Base-by-base conservation (phyloP, 1,139 yeast genomes). In the Groenewaldozyma sp. region DNA sequence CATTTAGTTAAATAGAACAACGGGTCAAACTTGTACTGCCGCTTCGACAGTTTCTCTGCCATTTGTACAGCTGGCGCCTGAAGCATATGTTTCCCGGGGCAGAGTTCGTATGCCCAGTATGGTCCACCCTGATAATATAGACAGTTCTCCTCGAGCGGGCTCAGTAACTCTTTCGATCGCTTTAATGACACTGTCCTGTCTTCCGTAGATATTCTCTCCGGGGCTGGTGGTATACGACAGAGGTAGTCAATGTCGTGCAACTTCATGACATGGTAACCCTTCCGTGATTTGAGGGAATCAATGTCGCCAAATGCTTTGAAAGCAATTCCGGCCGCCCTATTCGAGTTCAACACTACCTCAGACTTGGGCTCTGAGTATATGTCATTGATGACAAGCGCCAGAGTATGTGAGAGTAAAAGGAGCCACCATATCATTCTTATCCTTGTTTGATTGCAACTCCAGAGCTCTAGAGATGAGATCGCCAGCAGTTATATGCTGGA, bases 31-130 rank as follows among this genome's bases (percentile, higher is more conserved):
- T n/a, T n/a, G n/a, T n/a, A n/a, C n/a, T n/a, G n/a, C n/a, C n/a
- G n/a, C n/a, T n/a, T n/a, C n/a, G n/a, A n/a, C n/a, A n/a, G n/a
- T n/a, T n/a, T n/a, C n/a, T n/a, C n/a, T n/a, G n/a, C n/a, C n/a
- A n/a, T n/a, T n/a, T n/a, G n/a, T n/a, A n/a, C n/a, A n/a, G n/a
- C n/a, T n/a, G 33, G 33, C 20, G 18, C 14, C 51, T 81, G 91
- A n/a, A 70, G 62, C 19, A 80, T 58, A 38, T 71, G 70, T 40
- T 65, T 70, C 1, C 74, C 75, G 47, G 65, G 71, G 49, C 84
- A 77, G 44, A 71, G 71, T 2, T 70, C 74, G 52, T 75, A 77
- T 1, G 76, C 73, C 84, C 87, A 81, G 59, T 78, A 81, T 4
- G 74, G 77, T 9, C 31, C 36, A 11, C 66, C 62, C 3, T 58